Percentiles rank a stretch among this genome's conserved stretches.
Conservation (phyloP, 768 basidiomycete species). For the Russula brevipes region DNA sequence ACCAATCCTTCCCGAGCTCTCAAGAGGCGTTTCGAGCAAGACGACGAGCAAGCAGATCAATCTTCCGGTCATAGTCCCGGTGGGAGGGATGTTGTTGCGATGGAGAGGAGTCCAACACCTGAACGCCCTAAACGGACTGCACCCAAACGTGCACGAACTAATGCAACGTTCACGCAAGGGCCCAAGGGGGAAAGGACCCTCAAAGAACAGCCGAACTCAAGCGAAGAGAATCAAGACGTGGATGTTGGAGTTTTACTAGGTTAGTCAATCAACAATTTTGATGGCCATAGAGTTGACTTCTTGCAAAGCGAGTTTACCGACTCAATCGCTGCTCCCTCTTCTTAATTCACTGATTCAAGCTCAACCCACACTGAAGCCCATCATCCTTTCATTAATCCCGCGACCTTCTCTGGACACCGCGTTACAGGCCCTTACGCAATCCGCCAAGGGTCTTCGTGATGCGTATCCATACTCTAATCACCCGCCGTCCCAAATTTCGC, state of each 20-base stretch:
- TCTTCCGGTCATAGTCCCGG: conserved; percentile 26
- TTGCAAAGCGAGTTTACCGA: conserved; percentile 64
- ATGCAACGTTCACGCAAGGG: conserved; percentile 31
- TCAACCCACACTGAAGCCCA: conserved; percentile 66
- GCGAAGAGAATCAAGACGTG: conserved; percentile 54
- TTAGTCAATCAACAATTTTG: conserved; percentile 34
- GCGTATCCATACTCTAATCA: conserved; percentile 76
- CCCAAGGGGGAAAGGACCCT: conserved; percentile 36
- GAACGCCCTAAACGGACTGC: conserved; percentile 67
- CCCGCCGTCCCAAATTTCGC: conserved; percentile 32
- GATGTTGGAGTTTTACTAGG: conserved; percentile 79
- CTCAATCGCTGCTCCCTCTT: conserved; percentile 69
- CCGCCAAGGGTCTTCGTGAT: conserved; percentile 69
- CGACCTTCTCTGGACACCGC: conserved; percentile 78
- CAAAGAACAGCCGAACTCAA: conserved; percentile 47
- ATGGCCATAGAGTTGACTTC: conserved; percentile 21
- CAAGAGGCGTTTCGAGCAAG: conserved; percentile 64
- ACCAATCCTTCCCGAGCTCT: conserved; percentile 43
- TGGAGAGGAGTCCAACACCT: conserved; percentile 84
- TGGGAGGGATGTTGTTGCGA: conserved; percentile 59
- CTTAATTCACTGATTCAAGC: conserved; percentile 60
- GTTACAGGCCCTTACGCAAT: conserved; percentile 57
- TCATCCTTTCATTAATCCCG: conserved; percentile 72
- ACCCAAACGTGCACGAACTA: conserved; percentile 60
- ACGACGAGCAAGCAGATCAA: conserved; percentile 53